phyloP scores from a whole-genome alignment of 179 eudicot genomes.

The Corrigiola litoralis region DNA sequence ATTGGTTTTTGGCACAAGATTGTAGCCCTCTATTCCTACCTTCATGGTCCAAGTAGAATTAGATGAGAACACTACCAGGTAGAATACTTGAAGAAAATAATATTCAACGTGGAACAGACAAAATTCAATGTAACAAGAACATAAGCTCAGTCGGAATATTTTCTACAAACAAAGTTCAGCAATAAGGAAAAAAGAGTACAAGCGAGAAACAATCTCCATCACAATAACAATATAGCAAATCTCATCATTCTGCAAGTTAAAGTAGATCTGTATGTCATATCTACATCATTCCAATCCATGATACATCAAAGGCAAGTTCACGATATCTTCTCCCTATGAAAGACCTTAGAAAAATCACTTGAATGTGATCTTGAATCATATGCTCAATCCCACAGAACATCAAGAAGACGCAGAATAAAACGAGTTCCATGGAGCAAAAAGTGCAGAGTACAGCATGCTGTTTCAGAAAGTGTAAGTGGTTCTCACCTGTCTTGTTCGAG shows the following conservation, averaged over 20 bases:
- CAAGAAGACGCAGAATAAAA: neutral
- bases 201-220: neutral
- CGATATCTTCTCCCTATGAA: too few relatives aligned
- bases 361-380: neutral
- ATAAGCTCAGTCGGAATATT: neutral
- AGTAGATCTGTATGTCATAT: too few relatives aligned
- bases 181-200: neutral
- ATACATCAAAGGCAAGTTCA: neutral
- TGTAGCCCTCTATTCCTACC: neutral
- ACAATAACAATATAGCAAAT: too few relatives aligned
- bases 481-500: slow-evolving; percentile 91
- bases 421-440: neutral
- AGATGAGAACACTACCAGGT: neutral
- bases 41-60: neutral
- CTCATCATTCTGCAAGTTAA: too few relatives aligned
- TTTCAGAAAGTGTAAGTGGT: neutral
- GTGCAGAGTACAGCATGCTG: neutral
- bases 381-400: slow-evolving; percentile 3
- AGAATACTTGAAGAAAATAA: neutral
- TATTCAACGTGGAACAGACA: neutral
- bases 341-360: too few relatives aligned
- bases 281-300: too few relatives aligned
- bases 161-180: neutral
- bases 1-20: neutral
- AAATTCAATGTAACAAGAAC: neutral